Base-by-base conservation (phyloP, 2,329 filamentous ascomycete genomes). In the Fusarium sp. region DNA sequence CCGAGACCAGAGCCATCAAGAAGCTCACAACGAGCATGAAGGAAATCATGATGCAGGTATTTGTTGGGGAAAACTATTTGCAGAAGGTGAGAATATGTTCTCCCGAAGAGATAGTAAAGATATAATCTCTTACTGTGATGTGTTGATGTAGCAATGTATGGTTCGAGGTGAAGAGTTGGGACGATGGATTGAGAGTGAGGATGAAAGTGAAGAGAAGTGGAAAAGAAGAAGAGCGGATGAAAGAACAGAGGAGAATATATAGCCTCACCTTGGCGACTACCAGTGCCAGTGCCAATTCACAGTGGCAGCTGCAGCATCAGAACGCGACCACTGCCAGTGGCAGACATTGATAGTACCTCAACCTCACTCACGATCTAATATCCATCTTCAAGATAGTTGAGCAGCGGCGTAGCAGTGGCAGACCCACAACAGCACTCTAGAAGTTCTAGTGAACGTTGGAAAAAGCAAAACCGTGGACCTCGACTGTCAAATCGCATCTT, bases 401-500 rank as follows among this genome's bases (percentile, higher is more conserved):
- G 26, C 26, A 53, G 24, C n/a, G 48, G n/a, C 48, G 48, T 51
- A 69, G 64, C 57, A 69, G 44, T 24, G 50, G 20, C 44, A 55
- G 67, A 50, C 66, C 67, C 66, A 70, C 60, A 60, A 9, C 18
- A 8, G 17, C 18, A 30, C 38, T 59, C 26, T 45, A 48, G 53
- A 30, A 32, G 42, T 24, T 54, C 26, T 56, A 59, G 53, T 30
- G 35, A 54, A 36, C 26, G 47, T 55, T 47, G 15, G 28, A 70
- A 70, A 70, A 70, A 70, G 67, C 53, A 70, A 70, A 70, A 24
- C 30, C 20, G 47, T 35, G 55, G 61, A 60, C 17, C 36, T 47
- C 20, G 22, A 35, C 44, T 45, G 44, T 53, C 39, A 45, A 55
- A 39, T 59, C 56, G 56, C 56, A 59, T 59, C 56, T 59, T 59